Conservation (phyloP, 306 rosid genomes). For the Abrus precatorius region DNA sequence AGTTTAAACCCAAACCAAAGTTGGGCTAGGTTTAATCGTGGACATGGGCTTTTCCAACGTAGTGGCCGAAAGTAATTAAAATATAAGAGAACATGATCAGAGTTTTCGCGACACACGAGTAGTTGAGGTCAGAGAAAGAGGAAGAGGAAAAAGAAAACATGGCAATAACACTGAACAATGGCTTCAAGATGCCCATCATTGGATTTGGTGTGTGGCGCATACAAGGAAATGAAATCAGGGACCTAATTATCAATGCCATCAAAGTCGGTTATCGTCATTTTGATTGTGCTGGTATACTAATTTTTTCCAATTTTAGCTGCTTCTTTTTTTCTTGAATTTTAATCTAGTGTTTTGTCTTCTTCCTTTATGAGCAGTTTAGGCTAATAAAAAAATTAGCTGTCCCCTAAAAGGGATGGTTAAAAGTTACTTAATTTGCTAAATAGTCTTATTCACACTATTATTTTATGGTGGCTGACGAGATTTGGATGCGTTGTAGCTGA, state of each 20-base stretch:
- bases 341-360: not conserved
- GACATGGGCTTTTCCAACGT: not conserved
- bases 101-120: not conserved
- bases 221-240: conserved; percentile 67
- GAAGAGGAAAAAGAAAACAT: not conserved
- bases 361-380: not conserved
- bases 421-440: not conserved
- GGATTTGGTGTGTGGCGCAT: conserved; percentile 96
- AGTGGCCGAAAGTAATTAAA: not conserved
- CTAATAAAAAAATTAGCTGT: not conserved
- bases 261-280: conserved; percentile 88
- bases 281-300: conserved; percentile 89
- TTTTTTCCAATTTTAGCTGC: not conserved
- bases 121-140: not conserved
- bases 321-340: not conserved
- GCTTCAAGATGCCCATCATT: conserved; percentile 77
- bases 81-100: not conserved
- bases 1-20: no score
- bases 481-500: conserved; percentile 68
- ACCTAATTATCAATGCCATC: conserved; percentile 76
- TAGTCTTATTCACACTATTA: not conserved
- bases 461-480: conserved; percentile 26
- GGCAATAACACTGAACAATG: conserved; percentile 80
- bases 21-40: not conserved
- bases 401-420: not conserved